These are phyloP conservation scores for Backusella westeae DNA, from an alignment of 192 early-diverging fungal genomes.

Conservation along the genomic window DNA sequence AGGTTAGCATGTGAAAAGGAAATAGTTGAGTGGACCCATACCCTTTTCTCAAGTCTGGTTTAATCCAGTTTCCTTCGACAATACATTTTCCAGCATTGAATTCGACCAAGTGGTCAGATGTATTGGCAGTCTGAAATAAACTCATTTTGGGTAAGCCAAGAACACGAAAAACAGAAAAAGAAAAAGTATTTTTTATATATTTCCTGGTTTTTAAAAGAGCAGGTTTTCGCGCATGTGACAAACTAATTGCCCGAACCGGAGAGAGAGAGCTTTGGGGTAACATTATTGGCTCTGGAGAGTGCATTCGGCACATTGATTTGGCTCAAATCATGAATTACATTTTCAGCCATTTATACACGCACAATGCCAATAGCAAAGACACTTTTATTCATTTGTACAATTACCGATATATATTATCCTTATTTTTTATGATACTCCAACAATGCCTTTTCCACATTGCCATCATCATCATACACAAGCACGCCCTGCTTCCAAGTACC, in stretches of 20 bases:
- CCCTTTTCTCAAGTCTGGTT: conserved; percentile 55
- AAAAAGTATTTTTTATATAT: background rate
- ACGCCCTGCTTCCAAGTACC: conserved; percentile 78
- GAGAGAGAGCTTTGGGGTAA: too few relatives aligned
- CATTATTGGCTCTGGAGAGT: too few relatives aligned
- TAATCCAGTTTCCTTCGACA: conserved; percentile 64
- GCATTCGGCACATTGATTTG: too few relatives aligned
- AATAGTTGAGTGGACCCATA: background rate
- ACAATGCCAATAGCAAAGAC: too few relatives aligned
- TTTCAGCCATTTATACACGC: too few relatives aligned
- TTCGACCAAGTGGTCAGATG: conserved; percentile 39
- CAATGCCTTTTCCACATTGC: conserved; percentile 62
- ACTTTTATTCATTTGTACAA: too few relatives aligned
- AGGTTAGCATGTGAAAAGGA: background rate
- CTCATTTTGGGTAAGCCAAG: conserved; percentile 22
- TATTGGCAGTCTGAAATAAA: conserved; percentile 30
- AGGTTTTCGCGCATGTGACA: too few relatives aligned
- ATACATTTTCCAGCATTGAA: conserved; percentile 75
- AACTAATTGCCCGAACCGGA: too few relatives aligned
- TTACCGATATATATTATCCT: background rate
- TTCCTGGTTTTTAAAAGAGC: too few relatives aligned
- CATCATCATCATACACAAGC: conserved; percentile 83
- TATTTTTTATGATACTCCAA: conserved; percentile 16
- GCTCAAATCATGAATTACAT: too few relatives aligned
- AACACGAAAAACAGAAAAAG: background rate